Evolutionary conservation across 1,284 basidiomycete species (phyloP), one percentile per base, ranked within the genome.

Genomic region (Heterobasidion parviporum): DNA sequence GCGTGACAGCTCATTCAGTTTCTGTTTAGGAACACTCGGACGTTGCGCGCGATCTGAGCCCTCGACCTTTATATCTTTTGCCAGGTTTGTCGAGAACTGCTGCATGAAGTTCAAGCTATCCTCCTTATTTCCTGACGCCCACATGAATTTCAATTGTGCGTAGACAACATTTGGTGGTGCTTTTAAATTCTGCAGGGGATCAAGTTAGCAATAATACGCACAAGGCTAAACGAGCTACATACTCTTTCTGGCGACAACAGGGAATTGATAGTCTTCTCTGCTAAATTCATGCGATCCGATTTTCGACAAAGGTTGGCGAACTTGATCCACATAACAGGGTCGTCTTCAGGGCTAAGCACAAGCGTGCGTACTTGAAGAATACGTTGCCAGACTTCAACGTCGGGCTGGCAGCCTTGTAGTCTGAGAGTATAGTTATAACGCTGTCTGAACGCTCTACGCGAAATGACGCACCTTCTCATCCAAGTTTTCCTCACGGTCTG

Each of bases 361-460:
- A 99, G 81, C 0, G 94, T 94, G 57, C 97, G 85, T 44, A 99
- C 94, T 74, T 98, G 96, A 15, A 99, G 75, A 51, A 99, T 94
- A 20, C 96, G 86, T 72, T 99, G 97, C 97, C 97, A 99, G 4
- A 98, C 94, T 70, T 99, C 97, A 16, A 99, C 97, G 63, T 99
- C 97, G 15, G 94, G 92, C 68, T 99, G 95, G 70, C 96, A 98
- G 2, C 95, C 97, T 74, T 94, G 89, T 46, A 99, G 72, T 58
- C 92, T 94, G 50, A 57, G 62, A 36, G 53, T 33, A 18, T 46
- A 44, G 50, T 56, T 26, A 26, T 26, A 26, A 16, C 62, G 47
- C 20, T 53, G 52, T 52, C n/a, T 18, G 26, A 20, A 8, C 9
- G 16, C 26, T 26, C 6, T 26, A 26, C 26, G 26, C 26, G 26